Base-by-base conservation (phyloP, 106 monocot genomes). In the Dendrobium nobile region DNA sequence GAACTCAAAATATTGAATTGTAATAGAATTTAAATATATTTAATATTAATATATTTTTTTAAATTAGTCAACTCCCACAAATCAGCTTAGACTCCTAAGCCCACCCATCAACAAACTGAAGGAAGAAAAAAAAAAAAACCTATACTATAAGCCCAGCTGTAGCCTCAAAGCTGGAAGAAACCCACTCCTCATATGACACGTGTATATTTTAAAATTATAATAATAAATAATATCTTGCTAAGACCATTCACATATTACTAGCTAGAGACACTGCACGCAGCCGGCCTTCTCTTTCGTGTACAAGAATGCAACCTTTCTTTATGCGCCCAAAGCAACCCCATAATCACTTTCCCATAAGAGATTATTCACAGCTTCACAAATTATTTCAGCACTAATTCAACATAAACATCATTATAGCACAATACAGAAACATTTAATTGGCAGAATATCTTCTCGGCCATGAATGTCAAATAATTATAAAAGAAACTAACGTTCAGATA, bases 381-480 rank as follows among this genome's bases (percentile, higher is more conserved):
- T 24, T 65, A 65, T 65, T 65, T 24, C 64, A 65, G 24, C 26
- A 65, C 64, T 65, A 65, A 65, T 24, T 65, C 26, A 8, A 8
- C 64, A 26, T 26, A 65, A n/a, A 65, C n/a, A 24, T 24, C 64
- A 65, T 65, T 26, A 22, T 13, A 51, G 13, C 10, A 51, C 51
- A 51, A 51, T 51, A 51, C 51, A 51, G 51, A 10, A 51, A 51
- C 51, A 13, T 51, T 51, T 51, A 13, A 51, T 51, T 65, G 64
- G 64, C 64, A 65, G 64, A 65, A 26, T 65, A 65, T 65, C 24
- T 65, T 65, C 64, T 8, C n/a, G 24, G 64, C 64, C 64, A 65
- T 65, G 64, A 65, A 65, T 65, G 26, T 65, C 64, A n/a, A 65
- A 65, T 65, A 65, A 24, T 24, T 65, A 65, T 65, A 58, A 9